Evolutionary conservation across 768 basidiomycete genomes (phyloP), one percentile per base, ranked within the genome.

Genomic region (Boletales sp.): DNA sequence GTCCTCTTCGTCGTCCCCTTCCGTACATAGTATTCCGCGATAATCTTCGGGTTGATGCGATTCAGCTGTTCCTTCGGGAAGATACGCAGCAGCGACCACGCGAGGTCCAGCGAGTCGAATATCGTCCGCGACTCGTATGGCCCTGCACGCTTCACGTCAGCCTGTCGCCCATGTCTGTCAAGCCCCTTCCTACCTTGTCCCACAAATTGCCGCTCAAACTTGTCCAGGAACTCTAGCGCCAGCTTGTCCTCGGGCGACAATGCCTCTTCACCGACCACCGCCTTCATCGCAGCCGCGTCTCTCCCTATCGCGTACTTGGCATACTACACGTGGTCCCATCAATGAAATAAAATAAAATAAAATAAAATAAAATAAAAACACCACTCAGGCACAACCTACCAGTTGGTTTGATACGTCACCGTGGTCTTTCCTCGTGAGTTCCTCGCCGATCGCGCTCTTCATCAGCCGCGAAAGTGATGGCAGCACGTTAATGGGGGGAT

Each of bases 31-130:
- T 87, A 96, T 72, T 96, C 94, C 54, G 81, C 81, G 62, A 96
- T 86, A 65, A 96, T 94, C 84, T 92, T 92, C 62, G 94, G 94
- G 67, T 84, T 93, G 77, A 98, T 94, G 63, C 94, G 90, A 76
- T 97, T 98, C 58, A 98, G 80, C 70, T 93, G 90, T 73, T 97
- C 95, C 72, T 94, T 94, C 53, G 96, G 96, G 90, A 98, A 99
- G 67, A 95, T 95, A 58, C 96, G 87, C 58, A 99, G 79, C 46
- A 99, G 72, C 19, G 87, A 87, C 96, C 96, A 99, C 18, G 94
- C 96, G 48, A 98, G 78, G 72, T 99, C 96, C 39, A 99, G 81
- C 44, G 93, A 94, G 62, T 99, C 95, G 67, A 96, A 96, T 72
- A 99, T 87, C 45, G 90, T 91, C 51, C 96, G 84, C 42, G 94